Evolutionary conservation across 169 alveolate species (phyloP), one percentile per base, ranked within the genome.

Genomic region (Eimeria acervulina): DNA sequence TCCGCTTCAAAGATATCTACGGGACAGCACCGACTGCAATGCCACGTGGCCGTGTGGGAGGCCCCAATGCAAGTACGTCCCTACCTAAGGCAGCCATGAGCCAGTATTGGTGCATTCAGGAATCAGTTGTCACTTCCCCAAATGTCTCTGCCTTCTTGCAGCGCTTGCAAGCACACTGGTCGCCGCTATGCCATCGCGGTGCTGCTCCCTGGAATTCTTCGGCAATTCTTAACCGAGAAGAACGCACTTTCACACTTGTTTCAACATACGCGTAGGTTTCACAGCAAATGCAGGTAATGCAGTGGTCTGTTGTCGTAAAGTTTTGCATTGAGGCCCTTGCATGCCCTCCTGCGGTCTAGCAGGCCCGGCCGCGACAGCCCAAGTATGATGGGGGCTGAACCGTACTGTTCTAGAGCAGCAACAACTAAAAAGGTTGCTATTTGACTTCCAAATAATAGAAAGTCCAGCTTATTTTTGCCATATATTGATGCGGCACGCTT

Each of bases 41-140:
- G 78, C 94, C 94, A 38, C 83, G 52, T 42, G 12, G 55, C 59
- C 63, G 40, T 36, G 83, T 61, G 94, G 70, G 42, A 31, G 42
- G 94, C 68, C n/a, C 83, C 47, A 84, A 51, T 63, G 63, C 44
- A 40, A 40, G 47, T 42, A 38, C 13, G 47, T 51, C 94, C 42
- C 66, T 31, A 28, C 44, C n/a, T 61, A 17, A 28, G 36, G 83
- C 94, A 36, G 59, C 94, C 94, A 87, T 87, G 61, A 59, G 94
- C 61, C 42, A 87, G 63, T 38, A 31, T 40, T 87, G 40, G 19
- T 6, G 33, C 26, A 2, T 13, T 33, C 61, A 47, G 94, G 59
- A 42, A n/a, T 47, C 44, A 38, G 12, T 15, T 21, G 55, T 33
- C 55, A 6, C 93, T 59, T 61, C 36, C 81, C 51, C 51, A 38